These are phyloP conservation scores for Mallotus japonicus DNA, from an alignment of 441 rosid species.

Conservation along the genomic window DNA sequence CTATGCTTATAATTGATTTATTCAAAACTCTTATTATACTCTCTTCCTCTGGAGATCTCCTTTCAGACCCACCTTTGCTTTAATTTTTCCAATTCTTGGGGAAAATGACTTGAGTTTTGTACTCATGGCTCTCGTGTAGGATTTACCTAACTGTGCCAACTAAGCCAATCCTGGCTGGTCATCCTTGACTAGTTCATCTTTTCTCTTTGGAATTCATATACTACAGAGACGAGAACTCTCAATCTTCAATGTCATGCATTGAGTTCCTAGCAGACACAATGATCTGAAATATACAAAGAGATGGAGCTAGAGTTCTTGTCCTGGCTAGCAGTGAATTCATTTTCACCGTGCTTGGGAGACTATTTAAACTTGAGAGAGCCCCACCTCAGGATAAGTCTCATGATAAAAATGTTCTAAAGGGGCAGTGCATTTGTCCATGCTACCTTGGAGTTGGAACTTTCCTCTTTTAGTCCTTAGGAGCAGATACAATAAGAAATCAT, in stretches of 20 bases:
- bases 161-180: conserved; percentile 7
- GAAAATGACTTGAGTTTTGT: not conserved
- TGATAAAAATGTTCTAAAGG: not conserved
- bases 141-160: not conserved
- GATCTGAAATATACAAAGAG: not conserved
- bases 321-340: too few species aligned
- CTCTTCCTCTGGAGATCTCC: not conserved
- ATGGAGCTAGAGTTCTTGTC: too few species aligned
- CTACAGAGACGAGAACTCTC: not conserved
- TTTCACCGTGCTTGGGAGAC: too few species aligned
- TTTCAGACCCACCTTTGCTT: not conserved
- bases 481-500: not conserved
- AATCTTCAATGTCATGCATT: not conserved
- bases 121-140: not conserved
- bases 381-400: too few species aligned
- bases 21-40: not conserved
- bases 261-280: not conserved
- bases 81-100: not conserved
- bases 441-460: not conserved
- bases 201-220: not conserved
- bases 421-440: not conserved
- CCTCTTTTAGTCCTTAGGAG: not conserved
- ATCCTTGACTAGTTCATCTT: not conserved
- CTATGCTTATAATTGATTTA: not conserved
- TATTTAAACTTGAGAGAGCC: too few species aligned